Base-by-base conservation (phyloP, 78 protist species). In the Dictyostelium citrinum region DNA sequence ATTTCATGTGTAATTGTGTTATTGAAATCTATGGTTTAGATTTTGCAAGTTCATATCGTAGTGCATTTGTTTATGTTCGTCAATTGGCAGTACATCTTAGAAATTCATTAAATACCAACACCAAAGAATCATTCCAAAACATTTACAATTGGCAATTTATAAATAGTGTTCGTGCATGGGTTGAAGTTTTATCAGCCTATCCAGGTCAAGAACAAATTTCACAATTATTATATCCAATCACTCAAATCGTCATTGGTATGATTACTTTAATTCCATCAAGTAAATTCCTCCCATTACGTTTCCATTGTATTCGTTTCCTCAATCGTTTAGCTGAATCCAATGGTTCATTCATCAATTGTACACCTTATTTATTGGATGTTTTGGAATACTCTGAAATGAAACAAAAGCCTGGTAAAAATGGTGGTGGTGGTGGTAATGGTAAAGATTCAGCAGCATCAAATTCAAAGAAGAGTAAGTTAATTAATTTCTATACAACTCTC, bases 141-240 rank as follows among this genome's bases (percentile, higher is more conserved):
- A 95, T 98, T 58, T 97, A 97, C 98, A 97, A 91, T 90, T 98
- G 99, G 99, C 98, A 85, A 91, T 97, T 51, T 70, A 35, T 98
- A 45, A 95, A 93, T 83, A 46, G 95, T 41, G 55, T 98, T 14
- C 41, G 95, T 24, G 83, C 83, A 33, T 98, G 99, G 99, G 96
- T 78, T 46, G 84, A 61, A 11, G 67, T 95, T 10, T 51, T 97
- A 24, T 3, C 88, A 9, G 55, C 91, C n/a, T 76, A 96, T 90
- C 83, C 97, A 37, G 33, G 49, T 0, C 75, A 68, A 84, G 82
- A 88, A 29, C 84, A 64, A 22, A 61, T 97, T 31, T 8, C 14
- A 16, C 81, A 85, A 7, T 88, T 97, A 3, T 35, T 95, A 61
- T 97, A 90, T 24, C 98, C 98, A 76, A n/a, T 97, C 22, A 76